Evolutionary conservation across 2,329 filamentous ascomycete species (phyloP).

Genomic region (Aspergillus candidus): DNA sequence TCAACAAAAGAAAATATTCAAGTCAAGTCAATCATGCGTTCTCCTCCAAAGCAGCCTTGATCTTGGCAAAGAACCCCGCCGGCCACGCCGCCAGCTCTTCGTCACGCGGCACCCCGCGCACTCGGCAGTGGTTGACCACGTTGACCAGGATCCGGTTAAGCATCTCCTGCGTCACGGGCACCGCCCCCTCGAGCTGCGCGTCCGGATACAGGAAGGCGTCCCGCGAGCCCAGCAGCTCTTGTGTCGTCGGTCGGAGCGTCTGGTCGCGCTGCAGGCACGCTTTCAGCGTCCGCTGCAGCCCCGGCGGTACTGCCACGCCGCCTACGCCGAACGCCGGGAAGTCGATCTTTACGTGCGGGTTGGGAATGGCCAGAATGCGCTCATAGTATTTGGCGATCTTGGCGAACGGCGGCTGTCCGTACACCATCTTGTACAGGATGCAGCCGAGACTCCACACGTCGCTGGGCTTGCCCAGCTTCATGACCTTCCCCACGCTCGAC

Average conservation of each 20-base stretch:
- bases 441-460: slow-evolving; percentile 96
- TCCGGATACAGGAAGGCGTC: slow-evolving; percentile 58
- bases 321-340: slow-evolving; percentile 43
- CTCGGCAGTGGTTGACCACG: slow-evolving; percentile 55
- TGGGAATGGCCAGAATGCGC: slow-evolving; percentile 57
- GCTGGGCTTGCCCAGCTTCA: slow-evolving; percentile 92
- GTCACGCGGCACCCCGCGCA: slow-evolving; percentile 50
- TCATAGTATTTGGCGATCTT: slow-evolving; percentile 85
- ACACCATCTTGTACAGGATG: slow-evolving; percentile 96
- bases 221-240: slow-evolving; percentile 49
- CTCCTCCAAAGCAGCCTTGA: slow-evolving; percentile 42
- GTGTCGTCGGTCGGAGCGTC: slow-evolving; percentile 50
- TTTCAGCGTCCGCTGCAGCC: slow-evolving; percentile 51
- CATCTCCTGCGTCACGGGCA: slow-evolving; percentile 52
- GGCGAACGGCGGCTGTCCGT: slow-evolving; percentile 90
- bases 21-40: slow-evolving; percentile 22
- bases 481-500: slow-evolving; percentile 59
- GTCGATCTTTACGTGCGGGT: slow-evolving; percentile 44
- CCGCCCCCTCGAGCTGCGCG: slow-evolving; percentile 38
- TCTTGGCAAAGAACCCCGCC: slow-evolving; percentile 43
- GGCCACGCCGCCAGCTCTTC: slow-evolving; percentile 50
- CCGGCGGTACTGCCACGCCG: slow-evolving; percentile 48
- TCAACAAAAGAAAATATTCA: slow-evolving; percentile 23
- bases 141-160: slow-evolving; percentile 54
- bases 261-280: slow-evolving; percentile 56